phyloP scores from a whole-genome alignment of 345 rosid genomes.

The Murraya koenigii region DNA sequence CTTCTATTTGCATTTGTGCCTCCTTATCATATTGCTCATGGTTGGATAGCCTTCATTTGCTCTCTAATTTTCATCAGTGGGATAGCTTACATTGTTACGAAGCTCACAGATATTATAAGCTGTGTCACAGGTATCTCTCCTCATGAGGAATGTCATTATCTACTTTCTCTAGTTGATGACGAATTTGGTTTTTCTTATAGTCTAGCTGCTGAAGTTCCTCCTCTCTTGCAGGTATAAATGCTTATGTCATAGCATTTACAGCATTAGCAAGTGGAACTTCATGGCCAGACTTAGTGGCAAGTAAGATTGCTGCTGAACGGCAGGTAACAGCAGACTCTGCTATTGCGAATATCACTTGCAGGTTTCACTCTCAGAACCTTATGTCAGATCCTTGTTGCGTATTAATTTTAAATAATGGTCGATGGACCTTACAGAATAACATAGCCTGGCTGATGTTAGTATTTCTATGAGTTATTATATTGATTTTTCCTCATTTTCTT shows the following conservation, averaged over 20 bases:
- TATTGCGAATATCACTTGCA: slow-evolving; percentile 96
- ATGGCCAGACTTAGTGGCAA: slow-evolving; percentile 96
- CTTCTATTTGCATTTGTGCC: slow-evolving; percentile 88
- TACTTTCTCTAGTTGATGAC: neutral
- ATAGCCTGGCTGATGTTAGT: too few species aligned
- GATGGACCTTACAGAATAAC: too few species aligned
- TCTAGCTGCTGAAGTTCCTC: slow-evolving; percentile 5
- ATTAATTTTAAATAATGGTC: neutral
- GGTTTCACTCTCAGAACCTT: slow-evolving; percentile 35
- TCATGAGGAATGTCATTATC: slow-evolving; percentile 2
- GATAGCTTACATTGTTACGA: slow-evolving; percentile 72
- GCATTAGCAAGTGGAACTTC: slow-evolving; percentile 93
- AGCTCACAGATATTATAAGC: slow-evolving; percentile 80
- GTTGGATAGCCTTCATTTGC: slow-evolving; percentile 88
- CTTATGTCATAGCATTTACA: slow-evolving; percentile 92
- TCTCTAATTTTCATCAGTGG: slow-evolving; percentile 81
- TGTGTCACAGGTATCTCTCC: slow-evolving; percentile 72
- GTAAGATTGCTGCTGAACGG: slow-evolving; percentile 96
- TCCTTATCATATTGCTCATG: slow-evolving; percentile 80
- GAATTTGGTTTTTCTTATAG: slow-evolving; percentile 8
- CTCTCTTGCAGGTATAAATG: slow-evolving; percentile 62
- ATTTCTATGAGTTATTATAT: neutral
- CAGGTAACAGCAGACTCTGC: slow-evolving; percentile 95
- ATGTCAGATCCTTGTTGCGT: neutral
- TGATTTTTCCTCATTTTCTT: neutral